Evolutionary conservation across 2,329 filamentous ascomycete genomes (phyloP), one percentile per base, ranked within the genome.

Genomic region (Fusarium sp.): DNA sequence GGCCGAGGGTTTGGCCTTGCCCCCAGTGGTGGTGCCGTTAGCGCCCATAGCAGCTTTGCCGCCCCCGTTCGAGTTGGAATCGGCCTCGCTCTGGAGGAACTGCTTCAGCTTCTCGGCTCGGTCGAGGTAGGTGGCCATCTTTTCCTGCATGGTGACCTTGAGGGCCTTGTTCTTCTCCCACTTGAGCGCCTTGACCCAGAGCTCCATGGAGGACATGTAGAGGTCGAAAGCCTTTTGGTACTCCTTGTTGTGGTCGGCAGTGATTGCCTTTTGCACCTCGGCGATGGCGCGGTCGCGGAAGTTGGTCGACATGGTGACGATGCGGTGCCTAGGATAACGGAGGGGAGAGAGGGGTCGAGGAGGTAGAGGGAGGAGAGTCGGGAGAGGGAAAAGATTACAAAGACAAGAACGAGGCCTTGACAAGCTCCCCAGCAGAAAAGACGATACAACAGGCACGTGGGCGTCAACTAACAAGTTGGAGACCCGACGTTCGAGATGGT

Each of bases 151-250:
- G 90, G 98, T 97, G 82, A 97, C 95, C 87, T 98, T 98, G 74
- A 94, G 95, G 79, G 95, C 96, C 73, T 93, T 92, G 86, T 98
- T 98, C 90, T 98, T 99, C 87, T 99, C 96, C 96, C 96, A 99
- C 88, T 99, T 99, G 70, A 99, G 89, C 37, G 96, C 96, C 71
- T 98, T 93, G 93, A 99, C 98, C 88, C 98, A 99, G 67, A 98
- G 91, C 85, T 99, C 96, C 78, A 99, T 93, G 61, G 96, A 93
- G 77, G 94, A 92, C 87, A 98, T 98, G 90, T 99, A 99, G 73
- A 93, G 89, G 82, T 98, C 94, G 83, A 98, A 98, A 66, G 96
- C 96, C 84, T 97, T 96, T 80, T 98, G 95, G 85, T 99, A 99
- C 82, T 98, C 94, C 82, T 94, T 95, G 54, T 94, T 93, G 76